phyloP scores from a whole-genome alignment of 495 filamentous ascomycete species.

The Achaetomiella virescens region DNA sequence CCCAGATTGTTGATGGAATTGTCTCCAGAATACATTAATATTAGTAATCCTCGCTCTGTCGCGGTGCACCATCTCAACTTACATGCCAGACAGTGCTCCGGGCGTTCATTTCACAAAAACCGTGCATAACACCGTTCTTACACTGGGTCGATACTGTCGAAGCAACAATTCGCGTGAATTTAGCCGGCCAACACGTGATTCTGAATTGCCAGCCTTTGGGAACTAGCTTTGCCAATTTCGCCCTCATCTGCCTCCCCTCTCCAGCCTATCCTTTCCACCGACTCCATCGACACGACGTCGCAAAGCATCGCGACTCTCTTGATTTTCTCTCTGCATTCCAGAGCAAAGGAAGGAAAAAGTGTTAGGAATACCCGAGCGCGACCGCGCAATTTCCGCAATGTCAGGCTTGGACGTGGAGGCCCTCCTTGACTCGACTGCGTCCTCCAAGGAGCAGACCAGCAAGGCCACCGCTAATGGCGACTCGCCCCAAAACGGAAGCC shows the following conservation, averaged over 20 bases:
- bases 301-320: background rate
- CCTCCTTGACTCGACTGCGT: conserved; percentile 83
- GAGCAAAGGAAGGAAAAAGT: background rate
- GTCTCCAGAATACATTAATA: conserved; percentile 8
- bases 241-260: background rate
- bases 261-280: background rate
- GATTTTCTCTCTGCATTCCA: background rate
- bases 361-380: background rate
- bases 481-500: conserved; percentile 50
- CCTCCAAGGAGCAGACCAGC: conserved; percentile 41
- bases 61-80: no score
- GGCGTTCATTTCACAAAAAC: background rate
- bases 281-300: background rate
- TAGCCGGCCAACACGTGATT: background rate
- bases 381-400: conserved; percentile 44
- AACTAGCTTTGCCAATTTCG: background rate
- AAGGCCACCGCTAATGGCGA: conserved; percentile 34
- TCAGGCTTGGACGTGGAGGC: conserved; percentile 91
- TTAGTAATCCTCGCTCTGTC: background rate
- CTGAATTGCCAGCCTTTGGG: background rate
- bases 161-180: background rate
- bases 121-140: background rate
- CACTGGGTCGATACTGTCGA: background rate
- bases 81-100: no score
- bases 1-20: background rate